Evolutionary conservation across 2,329 filamentous ascomycete species (phyloP), one percentile per base, ranked within the genome.

Genomic region (Sporothrix sp.): DNA sequence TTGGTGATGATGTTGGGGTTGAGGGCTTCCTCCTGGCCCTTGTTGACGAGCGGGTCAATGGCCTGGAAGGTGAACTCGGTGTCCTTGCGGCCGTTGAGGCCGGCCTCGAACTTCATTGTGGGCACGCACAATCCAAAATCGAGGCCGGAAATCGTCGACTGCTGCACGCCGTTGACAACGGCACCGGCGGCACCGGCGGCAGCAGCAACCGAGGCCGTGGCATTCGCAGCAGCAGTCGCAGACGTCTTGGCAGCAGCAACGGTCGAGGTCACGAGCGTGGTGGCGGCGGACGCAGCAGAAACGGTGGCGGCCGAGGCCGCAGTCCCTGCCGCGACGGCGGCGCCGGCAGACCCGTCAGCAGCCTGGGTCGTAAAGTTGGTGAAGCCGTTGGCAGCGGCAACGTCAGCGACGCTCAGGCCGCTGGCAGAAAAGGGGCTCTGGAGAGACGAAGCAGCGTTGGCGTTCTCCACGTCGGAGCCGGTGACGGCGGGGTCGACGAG

Each of bases 1-100:
- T 83, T 84, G 63, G 80, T 83, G 70, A 85, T 85, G 71, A 85
- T 85, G 69, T 78, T 77, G 51, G 81, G 81, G 75, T 85, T 85
- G 40, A 85, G 70, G 8, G 81, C 81, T 62, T 85, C 82, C 59
- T 79, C 66, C 65, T 85, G 81, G 47, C 76, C 76, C 61, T 78
- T 68, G 56, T 78, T 74, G 52, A 83, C 74, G 16, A 76, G 66
- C 8, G 77, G 68, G 62, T 85, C 82, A 43, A 74, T 74, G 47
- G 83, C 75, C 64, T 82, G 78, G 75, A 85, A 86, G 46, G 82
- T 84, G 65, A 75, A 79, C 65, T 84, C 81, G 51, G 68, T 71
- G 18, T 71, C 71, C 11, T 71, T 66, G 52, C 80, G 78, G 35
- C 74, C 74, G 66, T 71, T 68, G 28, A 78, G 74, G 16, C 78